These are phyloP conservation scores for Camellia sinensis DNA, from an alignment of 148 eudicot species.

Conservation along the genomic window DNA sequence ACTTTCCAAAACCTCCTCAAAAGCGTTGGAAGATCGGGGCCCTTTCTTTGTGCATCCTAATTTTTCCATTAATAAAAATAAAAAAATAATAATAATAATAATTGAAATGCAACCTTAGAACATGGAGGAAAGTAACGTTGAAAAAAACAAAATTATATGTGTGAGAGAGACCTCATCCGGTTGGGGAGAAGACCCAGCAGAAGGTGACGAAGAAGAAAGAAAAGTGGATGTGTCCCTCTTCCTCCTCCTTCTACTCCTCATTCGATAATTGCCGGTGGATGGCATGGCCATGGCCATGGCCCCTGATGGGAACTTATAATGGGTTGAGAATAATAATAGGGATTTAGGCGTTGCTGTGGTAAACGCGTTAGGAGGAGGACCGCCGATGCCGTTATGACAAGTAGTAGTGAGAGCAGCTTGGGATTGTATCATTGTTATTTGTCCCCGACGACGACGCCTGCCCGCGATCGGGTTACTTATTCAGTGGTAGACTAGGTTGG, in stretches of 20 bases:
- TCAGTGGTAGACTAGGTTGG: no score
- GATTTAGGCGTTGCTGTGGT: not conserved
- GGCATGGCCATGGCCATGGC: not conserved
- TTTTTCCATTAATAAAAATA: not conserved
- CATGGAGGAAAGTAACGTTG: not conserved
- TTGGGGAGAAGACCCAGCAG: slow-evolving; percentile 9
- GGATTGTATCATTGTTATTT: not conserved
- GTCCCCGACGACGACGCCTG: not conserved
- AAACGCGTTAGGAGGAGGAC: not conserved
- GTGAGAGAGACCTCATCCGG: slow-evolving; percentile 7
- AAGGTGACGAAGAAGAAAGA: not conserved
- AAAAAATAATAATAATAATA: not conserved
- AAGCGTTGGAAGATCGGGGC: slow-evolving; percentile 55
- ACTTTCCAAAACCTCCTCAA: slow-evolving; percentile 83
- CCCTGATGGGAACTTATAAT: not conserved
- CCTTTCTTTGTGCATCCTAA: slow-evolving; percentile 42
- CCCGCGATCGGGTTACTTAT: no score
- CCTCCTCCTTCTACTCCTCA: not conserved
- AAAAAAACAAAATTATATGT: not conserved
- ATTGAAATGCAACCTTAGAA: not conserved
- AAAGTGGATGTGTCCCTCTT: slow-evolving; percentile 9
- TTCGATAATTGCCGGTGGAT: not conserved
- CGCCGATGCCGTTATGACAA: not conserved
- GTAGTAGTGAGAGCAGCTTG: not conserved
- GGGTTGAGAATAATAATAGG: slow-evolving; percentile 5